Evolutionary conservation across 2,329 filamentous ascomycete species (phyloP).

Genomic region (Apiospora arundinis): DNA sequence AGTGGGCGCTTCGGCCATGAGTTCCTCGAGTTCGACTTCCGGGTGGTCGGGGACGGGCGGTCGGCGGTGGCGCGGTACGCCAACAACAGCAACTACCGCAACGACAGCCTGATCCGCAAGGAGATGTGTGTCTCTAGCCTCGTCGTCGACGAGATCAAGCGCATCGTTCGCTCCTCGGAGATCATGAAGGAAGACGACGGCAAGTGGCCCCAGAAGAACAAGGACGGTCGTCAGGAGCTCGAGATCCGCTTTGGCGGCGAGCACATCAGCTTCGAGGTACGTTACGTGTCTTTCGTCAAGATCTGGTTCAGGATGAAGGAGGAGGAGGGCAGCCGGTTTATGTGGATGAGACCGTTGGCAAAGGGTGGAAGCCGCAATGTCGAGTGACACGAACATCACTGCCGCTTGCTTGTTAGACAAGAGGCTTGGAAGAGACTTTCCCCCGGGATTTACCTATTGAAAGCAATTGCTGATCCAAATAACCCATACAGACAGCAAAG

Average conservation of each 20-base stretch:
- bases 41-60: constrained; percentile 88
- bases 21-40: constrained; percentile 97
- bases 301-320: neutral
- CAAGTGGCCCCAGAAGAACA: constrained; percentile 99
- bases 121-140: constrained; percentile 98
- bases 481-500: constrained; percentile 80
- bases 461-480: neutral
- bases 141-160: constrained; percentile 92
- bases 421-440: neutral
- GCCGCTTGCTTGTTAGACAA: neutral
- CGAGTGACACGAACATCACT: too few relatives aligned
- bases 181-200: constrained; percentile 99
- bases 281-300: constrained; percentile 29
- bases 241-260: constrained; percentile 94
- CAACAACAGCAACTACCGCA: constrained; percentile 99
- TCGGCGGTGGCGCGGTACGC: constrained; percentile 96
- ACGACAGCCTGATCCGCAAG: constrained; percentile 98
- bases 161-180: constrained; percentile 95
- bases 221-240: constrained; percentile 94
- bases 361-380: neutral
- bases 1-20: constrained; percentile 97
- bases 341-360: neutral
- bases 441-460: neutral
- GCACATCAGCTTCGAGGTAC: constrained; percentile 96
- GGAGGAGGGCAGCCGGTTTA: neutral